Evolutionary conservation across 768 basidiomycete species (phyloP).

Genomic region (Scleroderma citrinum): DNA sequence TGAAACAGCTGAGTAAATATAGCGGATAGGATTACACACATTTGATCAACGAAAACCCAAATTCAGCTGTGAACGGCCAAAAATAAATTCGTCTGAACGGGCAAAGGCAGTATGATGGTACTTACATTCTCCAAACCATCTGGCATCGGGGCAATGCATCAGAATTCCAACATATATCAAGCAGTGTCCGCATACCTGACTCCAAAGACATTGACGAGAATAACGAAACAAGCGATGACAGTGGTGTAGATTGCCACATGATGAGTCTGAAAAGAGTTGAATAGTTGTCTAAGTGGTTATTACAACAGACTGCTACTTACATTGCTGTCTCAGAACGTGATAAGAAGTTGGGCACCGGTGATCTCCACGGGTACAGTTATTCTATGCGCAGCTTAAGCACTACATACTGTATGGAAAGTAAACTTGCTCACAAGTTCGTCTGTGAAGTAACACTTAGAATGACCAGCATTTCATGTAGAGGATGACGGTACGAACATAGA

Average conservation of each 20-base stretch:
- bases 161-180: neutral
- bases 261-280: constrained; percentile 26
- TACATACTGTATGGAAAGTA: neutral
- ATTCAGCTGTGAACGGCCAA: constrained; percentile 43
- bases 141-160: constrained; percentile 17
- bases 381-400: constrained; percentile 17
- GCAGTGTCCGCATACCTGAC: constrained; percentile 38
- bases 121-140: constrained; percentile 63
- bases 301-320: constrained; percentile 27
- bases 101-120: neutral
- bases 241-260: constrained; percentile 56
- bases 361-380: constrained; percentile 71
- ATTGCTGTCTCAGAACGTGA: constrained; percentile 67
- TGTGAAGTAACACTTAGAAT: neutral
- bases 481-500: constrained; percentile 34
- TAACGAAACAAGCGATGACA: constrained; percentile 51
- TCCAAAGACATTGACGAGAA: constrained; percentile 63
- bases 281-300: neutral
- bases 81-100: neutral
- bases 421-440: constrained; percentile 6
- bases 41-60: constrained; percentile 61
- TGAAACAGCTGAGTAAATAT: neutral
- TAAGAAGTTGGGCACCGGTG: constrained; percentile 61
- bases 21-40: constrained; percentile 29
- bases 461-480: neutral